These are phyloP conservation scores for Fraxinus albicans DNA, from an alignment of 305 asterid genomes.

Conservation along the genomic window DNA sequence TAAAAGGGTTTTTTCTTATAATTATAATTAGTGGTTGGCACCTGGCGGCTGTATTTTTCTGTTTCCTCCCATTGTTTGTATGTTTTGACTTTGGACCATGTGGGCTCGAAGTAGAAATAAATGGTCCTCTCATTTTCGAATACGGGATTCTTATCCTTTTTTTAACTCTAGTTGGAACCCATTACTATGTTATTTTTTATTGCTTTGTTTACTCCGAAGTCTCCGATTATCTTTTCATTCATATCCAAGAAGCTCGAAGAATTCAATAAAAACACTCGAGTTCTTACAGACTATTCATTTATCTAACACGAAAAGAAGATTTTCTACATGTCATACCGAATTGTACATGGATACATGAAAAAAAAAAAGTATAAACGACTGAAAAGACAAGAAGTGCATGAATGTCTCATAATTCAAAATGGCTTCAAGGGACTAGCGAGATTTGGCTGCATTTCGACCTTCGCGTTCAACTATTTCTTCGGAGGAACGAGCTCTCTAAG, in stretches of 20 bases:
- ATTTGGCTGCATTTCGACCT: not conserved
- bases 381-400: not conserved
- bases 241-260: not conserved
- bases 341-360: conserved; percentile 38
- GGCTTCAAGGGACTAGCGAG: not conserved
- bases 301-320: not conserved
- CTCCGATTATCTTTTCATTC: not conserved
- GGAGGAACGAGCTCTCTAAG: not conserved
- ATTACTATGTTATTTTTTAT: not conserved
- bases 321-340: conserved; percentile 59
- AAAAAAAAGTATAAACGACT: not conserved
- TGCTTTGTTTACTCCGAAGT: not conserved
- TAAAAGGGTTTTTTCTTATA: not conserved
- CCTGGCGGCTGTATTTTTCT: not conserved
- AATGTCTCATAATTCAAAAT: not conserved
- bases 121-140: not conserved
- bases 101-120: not conserved
- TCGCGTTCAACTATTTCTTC: not conserved
- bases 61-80: not conserved
- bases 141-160: not conserved
- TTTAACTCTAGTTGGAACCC: not conserved
- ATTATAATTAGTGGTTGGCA: no score
- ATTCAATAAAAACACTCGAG: not conserved
- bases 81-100: not conserved
- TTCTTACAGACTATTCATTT: not conserved